Conservation (phyloP, 495 filamentous ascomycete genomes). For the Lasiosphaeris hirsuta region DNA sequence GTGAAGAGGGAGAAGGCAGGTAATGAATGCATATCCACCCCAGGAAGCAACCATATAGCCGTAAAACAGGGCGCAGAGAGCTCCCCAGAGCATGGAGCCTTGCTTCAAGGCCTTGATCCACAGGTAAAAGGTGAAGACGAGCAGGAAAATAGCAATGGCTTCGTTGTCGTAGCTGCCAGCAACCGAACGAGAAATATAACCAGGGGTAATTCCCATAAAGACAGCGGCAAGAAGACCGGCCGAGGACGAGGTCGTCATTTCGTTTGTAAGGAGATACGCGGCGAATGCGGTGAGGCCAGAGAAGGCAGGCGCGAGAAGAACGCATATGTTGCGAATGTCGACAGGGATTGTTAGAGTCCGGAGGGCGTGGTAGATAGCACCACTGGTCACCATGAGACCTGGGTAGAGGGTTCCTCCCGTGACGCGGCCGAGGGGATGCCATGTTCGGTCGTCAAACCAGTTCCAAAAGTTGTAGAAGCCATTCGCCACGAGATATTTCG, state of each 20-base stretch:
- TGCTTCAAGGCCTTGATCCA: slow-evolving; percentile 99
- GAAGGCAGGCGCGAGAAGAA: slow-evolving; percentile 91
- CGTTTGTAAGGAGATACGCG: slow-evolving; percentile 91
- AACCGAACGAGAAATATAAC: slow-evolving; percentile 96
- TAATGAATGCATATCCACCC: slow-evolving; percentile 99
- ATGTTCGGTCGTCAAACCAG: slow-evolving; percentile 99
- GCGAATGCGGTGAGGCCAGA: slow-evolving; percentile 93
- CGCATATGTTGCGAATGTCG: slow-evolving; percentile 98
- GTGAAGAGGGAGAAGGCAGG: slow-evolving; percentile 93
- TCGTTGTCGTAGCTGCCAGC: slow-evolving; percentile 99
- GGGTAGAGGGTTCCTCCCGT: slow-evolving; percentile 98
- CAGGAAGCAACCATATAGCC: slow-evolving; percentile 99
- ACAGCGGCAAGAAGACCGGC: slow-evolving; percentile 90
- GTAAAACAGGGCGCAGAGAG: slow-evolving; percentile 92
- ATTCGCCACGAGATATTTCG: slow-evolving; percentile 93
- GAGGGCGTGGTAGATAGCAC: slow-evolving; percentile 91
- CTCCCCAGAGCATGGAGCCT: slow-evolving; percentile 94
- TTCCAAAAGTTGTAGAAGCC: slow-evolving; percentile 99
- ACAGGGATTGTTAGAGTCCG: slow-evolving; percentile 89
- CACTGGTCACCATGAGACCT: slow-evolving; percentile 98
- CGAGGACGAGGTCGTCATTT: slow-evolving; percentile 88
- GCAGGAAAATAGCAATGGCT: slow-evolving; percentile 96
- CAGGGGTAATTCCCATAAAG: slow-evolving; percentile 97
- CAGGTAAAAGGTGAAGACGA: slow-evolving; percentile 97
- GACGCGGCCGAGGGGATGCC: slow-evolving; percentile 98